A percentile compares a stretch with the other conserved stretches of the same genome.
phyloP scores from a whole-genome alignment of 768 basidiomycete species.

The Brasilioporus rufonigricans region DNA sequence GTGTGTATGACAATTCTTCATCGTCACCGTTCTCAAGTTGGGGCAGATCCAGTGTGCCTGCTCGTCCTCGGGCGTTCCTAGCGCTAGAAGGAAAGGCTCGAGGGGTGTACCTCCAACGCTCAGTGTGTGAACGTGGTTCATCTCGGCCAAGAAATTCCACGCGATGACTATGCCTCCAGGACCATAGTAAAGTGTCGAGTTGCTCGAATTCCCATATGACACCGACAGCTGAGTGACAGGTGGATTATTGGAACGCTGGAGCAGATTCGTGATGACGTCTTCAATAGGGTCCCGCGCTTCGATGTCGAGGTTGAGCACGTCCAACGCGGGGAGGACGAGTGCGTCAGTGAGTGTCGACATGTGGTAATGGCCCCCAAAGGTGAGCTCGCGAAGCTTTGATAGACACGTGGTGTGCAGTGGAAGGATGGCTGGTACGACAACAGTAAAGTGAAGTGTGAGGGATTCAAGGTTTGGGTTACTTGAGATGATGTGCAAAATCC shows the following conservation, averaged over 20 bases:
- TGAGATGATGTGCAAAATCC: constrained; percentile 62
- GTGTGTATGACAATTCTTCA: constrained; percentile 65
- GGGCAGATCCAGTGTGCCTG: constrained; percentile 62
- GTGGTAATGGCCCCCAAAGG: constrained; percentile 64
- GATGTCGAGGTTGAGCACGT: constrained; percentile 63
- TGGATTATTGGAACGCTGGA: constrained; percentile 58
- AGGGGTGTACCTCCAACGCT: constrained; percentile 64
- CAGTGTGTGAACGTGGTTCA: constrained; percentile 56
- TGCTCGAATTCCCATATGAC: constrained; percentile 47
- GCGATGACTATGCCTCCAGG: constrained; percentile 57
- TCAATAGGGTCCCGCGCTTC: constrained; percentile 76
- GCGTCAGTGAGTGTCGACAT: constrained; percentile 61
- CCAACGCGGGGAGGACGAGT: constrained; percentile 56
- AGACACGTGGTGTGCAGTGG: constrained; percentile 57
- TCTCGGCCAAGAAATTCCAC: constrained; percentile 65
- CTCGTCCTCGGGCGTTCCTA: constrained; percentile 63
- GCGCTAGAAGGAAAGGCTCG: constrained; percentile 57
- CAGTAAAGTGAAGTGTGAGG: constrained; percentile 61
- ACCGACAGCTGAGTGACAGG: constrained; percentile 59
- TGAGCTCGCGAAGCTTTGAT: constrained; percentile 51
- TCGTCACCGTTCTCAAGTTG: constrained; percentile 51
- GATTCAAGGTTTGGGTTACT: constrained; percentile 55
- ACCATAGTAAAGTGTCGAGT: constrained; percentile 53
- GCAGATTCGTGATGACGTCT: constrained; percentile 61
- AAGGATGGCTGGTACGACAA: constrained; percentile 59